These are phyloP conservation scores for Paecilomyces fulvus DNA, from an alignment of 2,329 filamentous ascomycete genomes.

Conservation along the genomic window DNA sequence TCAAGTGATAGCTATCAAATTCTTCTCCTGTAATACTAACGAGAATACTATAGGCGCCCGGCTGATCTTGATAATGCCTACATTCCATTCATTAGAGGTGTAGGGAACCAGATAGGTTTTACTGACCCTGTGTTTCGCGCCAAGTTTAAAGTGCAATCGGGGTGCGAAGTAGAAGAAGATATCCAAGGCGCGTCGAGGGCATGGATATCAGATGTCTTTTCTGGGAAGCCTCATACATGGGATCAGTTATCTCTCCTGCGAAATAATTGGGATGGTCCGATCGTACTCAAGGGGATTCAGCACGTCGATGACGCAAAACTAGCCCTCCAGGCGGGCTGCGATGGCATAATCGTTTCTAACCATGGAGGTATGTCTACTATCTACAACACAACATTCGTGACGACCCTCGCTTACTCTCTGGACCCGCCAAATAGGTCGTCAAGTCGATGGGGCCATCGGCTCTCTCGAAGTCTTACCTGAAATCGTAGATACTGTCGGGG, in stretches of 20 bases:
- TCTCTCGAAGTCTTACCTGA: slow-evolving; percentile 48
- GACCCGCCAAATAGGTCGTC: slow-evolving; percentile 25
- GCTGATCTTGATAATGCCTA: slow-evolving; percentile 54
- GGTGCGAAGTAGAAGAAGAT: slow-evolving; percentile 40
- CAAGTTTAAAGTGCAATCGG: slow-evolving; percentile 46
- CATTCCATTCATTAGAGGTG: slow-evolving; percentile 48
- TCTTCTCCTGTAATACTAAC: background rate
- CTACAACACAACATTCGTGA: background rate
- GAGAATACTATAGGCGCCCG: slow-evolving; percentile 38
- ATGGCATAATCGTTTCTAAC: slow-evolving; percentile 46
- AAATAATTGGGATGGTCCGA: slow-evolving; percentile 54
- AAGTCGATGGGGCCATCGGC: slow-evolving; percentile 44
- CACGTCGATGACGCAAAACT: slow-evolving; percentile 41
- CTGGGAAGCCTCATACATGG: slow-evolving; percentile 50
- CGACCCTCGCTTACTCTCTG: background rate
- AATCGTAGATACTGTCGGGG: slow-evolving; percentile 52
- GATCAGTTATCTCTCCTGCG: slow-evolving; percentile 52
- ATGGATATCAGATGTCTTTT: slow-evolving; percentile 48
- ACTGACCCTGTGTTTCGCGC: slow-evolving; percentile 57
- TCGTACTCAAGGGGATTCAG: slow-evolving; percentile 55
- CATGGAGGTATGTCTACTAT: slow-evolving; percentile 36
- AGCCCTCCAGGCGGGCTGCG: slow-evolving; percentile 36
- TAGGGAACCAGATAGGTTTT: slow-evolving; percentile 56
- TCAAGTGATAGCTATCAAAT: background rate
- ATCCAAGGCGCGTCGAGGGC: slow-evolving; percentile 41